Evolutionary conservation across 2,329 filamentous ascomycete genomes (phyloP), one percentile per base, ranked within the genome.

Genomic region (Xylaria sp.): DNA sequence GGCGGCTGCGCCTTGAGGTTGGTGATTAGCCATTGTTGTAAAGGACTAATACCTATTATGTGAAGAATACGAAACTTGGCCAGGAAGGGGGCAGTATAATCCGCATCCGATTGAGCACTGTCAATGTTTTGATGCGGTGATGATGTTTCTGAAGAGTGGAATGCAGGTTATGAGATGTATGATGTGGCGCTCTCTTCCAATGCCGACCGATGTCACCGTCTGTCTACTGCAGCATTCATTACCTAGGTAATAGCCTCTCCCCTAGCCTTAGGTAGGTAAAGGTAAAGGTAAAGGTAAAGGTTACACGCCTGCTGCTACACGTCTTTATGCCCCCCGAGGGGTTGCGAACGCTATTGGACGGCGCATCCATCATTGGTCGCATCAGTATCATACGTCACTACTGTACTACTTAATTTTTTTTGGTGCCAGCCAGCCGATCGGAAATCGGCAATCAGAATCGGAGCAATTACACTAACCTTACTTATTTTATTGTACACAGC

Each of bases 1-100:
- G 50, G 67, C 67, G 34, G 73, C 75, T 58, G 74, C 73, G 65
- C 76, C 75, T 48, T 68, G 15, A 54, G 68, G 65, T 31, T 67
- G 68, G 56, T 71, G 60, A 55, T 48, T 51, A 48, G 69, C 63
- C 71, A 73, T 73, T 3, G 18, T 52, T 52, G 41, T 20, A 12
- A 41, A 23, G n/a, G 15, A 12, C 37, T n/a, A 25, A 31, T 50
- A 44, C 34, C 7, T 37, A 46, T 31, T 31, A 23, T 37, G 34
- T 37, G 7, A 10, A 37, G 34, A 9, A 37, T 37, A 37, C 34
- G 34, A 37, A 37, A 9, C 7, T 7, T 10, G 34, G 34, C 5
- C 10, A 37, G 34, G 2, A 8, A 37, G 25, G 46, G 13, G n/a
- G 41, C 7, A 8, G 28, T 51, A 20, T 18, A n/a, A 23, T 25